A percentile compares a stretch with the other conserved stretches of the same genome.
phyloP scores from a whole-genome alignment of 2,329 filamentous ascomycete genomes.

The Coleophoma cylindrospora region DNA sequence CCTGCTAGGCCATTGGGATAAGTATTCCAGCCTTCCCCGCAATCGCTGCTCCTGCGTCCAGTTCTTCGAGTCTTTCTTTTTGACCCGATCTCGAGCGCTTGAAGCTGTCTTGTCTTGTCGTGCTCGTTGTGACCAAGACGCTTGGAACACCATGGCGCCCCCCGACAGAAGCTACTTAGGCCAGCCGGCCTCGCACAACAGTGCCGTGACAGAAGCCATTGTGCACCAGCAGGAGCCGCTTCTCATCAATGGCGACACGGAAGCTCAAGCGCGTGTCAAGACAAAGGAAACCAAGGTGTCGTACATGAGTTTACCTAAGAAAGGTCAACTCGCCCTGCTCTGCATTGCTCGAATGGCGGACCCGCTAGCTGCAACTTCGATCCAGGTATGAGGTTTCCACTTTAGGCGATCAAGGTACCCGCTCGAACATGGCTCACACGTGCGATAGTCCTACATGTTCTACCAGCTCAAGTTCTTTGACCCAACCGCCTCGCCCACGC shows the following conservation, averaged over 20 bases:
- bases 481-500: slow-evolving; percentile 24
- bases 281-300: neutral
- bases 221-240: slow-evolving; percentile 4
- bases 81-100: too few relatives aligned
- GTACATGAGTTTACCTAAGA: slow-evolving; percentile 3
- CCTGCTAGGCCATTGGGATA: too few relatives aligned
- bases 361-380: slow-evolving; percentile 1
- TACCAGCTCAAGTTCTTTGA: slow-evolving; percentile 63
- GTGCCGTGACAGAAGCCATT: neutral
- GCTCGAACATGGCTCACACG: neutral
- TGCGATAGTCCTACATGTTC: slow-evolving; percentile 57
- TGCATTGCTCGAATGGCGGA: slow-evolving; percentile 4
- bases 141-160: too few relatives aligned
- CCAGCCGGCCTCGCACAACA: too few relatives aligned
- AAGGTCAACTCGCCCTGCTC: slow-evolving; percentile 4
- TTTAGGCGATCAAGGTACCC: too few relatives aligned
- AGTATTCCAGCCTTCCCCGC: too few relatives aligned
- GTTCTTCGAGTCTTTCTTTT: too few relatives aligned
- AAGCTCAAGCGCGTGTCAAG: neutral
- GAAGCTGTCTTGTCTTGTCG: too few relatives aligned
- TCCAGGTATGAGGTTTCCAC: slow-evolving; percentile 1
- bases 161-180: too few relatives aligned
- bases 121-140: too few relatives aligned
- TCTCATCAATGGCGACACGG: slow-evolving; percentile 2
- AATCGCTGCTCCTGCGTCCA: too few relatives aligned